phyloP scores from a whole-genome alignment of 345 rosid genomes.

The Euphorbia tirucalli region DNA sequence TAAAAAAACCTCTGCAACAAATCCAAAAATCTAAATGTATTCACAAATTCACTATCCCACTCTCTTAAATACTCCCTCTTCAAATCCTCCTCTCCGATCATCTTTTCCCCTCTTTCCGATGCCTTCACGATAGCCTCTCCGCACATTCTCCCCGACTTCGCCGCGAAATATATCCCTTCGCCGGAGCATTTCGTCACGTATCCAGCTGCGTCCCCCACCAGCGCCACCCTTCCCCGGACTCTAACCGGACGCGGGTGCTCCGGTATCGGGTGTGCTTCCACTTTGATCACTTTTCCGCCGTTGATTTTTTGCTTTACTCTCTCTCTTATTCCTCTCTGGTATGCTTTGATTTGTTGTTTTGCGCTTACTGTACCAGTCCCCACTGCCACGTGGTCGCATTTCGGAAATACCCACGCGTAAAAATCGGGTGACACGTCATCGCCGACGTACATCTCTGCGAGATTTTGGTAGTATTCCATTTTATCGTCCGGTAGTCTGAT shows the following conservation, averaged over 20 bases:
- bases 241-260: conserved; percentile 60
- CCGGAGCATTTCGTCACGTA: conserved; percentile 66
- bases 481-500: conserved; percentile 57
- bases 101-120: conserved; percentile 47
- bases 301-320: conserved; percentile 43
- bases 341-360: conserved; percentile 41
- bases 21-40: conserved; percentile 52
- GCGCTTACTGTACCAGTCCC: conserved; percentile 56
- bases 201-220: conserved; percentile 73
- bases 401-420: conserved; percentile 74
- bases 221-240: conserved; percentile 53
- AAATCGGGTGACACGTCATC: conserved; percentile 75
- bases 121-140: conserved; percentile 62
- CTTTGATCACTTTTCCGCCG: conserved; percentile 59
- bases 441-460: conserved; percentile 72
- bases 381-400: conserved; percentile 78
- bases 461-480: conserved; percentile 57
- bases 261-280: conserved; percentile 77
- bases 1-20: conserved; percentile 57
- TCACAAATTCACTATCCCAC: conserved; percentile 47
- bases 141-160: conserved; percentile 66
- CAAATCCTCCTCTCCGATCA: conserved; percentile 48
- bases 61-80: conserved; percentile 54
- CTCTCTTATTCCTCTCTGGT: conserved; percentile 46
- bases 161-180: conserved; percentile 69